A percentile compares a stretch with the other conserved stretches of the same genome.
Conservation (phyloP, 1,139 yeast genomes). For the Hyphopichia khmerensis region DNA sequence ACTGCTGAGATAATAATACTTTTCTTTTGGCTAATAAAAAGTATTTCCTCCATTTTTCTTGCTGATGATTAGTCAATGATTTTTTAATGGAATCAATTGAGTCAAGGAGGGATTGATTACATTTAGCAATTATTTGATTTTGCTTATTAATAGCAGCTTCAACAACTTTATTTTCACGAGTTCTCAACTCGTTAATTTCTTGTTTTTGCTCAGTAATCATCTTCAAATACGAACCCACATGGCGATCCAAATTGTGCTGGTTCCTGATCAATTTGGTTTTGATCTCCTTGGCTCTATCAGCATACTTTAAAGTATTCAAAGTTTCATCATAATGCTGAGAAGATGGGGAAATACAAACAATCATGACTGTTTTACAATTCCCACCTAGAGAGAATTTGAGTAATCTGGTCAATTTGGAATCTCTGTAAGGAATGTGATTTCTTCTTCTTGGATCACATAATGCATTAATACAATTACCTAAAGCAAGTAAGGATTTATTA, state of each 20-base stretch:
- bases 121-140: slow-evolving; percentile 28
- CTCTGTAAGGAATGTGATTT: slow-evolving; percentile 85
- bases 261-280: slow-evolving; percentile 78
- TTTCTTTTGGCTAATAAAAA: slow-evolving; percentile 60
- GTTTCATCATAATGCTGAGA: slow-evolving; percentile 89
- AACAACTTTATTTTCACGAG: slow-evolving; percentile 48
- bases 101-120: slow-evolving; percentile 39
- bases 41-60: slow-evolving; percentile 47
- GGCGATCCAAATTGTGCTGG: slow-evolving; percentile 75
- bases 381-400: slow-evolving; percentile 92
- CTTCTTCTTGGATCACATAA: slow-evolving; percentile 69
- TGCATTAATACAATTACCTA: slow-evolving; percentile 94
- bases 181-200: slow-evolving; percentile 70
- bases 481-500: slow-evolving; percentile 79
- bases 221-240: slow-evolving; percentile 82
- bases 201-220: slow-evolving; percentile 82
- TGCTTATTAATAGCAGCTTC: slow-evolving; percentile 32
- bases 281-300: slow-evolving; percentile 87
- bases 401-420: slow-evolving; percentile 82
- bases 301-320: slow-evolving; percentile 83
- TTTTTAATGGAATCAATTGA: slow-evolving; percentile 36
- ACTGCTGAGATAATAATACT: slow-evolving; percentile 43
- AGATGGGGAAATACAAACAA: slow-evolving; percentile 89
- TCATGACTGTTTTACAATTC: slow-evolving; percentile 92
- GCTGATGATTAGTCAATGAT: slow-evolving; percentile 39